These are phyloP conservation scores for Metschnikowia amazonensis DNA, from an alignment of 805 yeast genomes.

Conservation along the genomic window DNA sequence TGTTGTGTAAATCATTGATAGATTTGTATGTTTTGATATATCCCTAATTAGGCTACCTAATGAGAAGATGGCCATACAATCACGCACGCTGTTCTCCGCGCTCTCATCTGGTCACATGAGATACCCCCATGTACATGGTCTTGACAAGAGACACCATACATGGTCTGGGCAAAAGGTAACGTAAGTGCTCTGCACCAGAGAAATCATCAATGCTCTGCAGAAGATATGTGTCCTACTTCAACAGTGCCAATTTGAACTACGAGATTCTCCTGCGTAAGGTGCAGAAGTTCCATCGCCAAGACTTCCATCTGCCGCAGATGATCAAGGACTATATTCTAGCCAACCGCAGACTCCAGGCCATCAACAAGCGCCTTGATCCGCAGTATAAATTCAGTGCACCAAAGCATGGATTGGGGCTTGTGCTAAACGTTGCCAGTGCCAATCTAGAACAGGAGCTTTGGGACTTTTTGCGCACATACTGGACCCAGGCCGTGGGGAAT, in stretches of 20 bases:
- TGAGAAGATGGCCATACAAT: neutral
- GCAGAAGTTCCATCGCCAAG: constrained; percentile 6
- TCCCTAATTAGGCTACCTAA: constrained; percentile 5
- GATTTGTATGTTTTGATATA: neutral
- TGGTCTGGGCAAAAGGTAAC: no score
- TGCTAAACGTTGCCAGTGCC: constrained; percentile 12
- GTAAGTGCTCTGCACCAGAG: neutral
- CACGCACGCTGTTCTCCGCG: neutral
- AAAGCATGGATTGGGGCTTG: constrained; percentile 6
- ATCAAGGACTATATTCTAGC: constrained; percentile 16
- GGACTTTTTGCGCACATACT: constrained; percentile 12
- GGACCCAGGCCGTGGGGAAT: constrained; percentile 10
- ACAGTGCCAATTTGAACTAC: constrained; percentile 14
- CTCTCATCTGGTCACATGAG: neutral
- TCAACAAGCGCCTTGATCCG: constrained; percentile 7
- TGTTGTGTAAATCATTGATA: neutral
- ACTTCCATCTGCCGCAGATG: constrained; percentile 5
- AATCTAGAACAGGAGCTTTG: constrained; percentile 17
- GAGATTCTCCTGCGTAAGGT: constrained; percentile 14
- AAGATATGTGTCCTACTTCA: constrained; percentile 7
- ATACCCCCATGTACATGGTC: no score
- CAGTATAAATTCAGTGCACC: constrained; percentile 1
- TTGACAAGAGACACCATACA: no score
- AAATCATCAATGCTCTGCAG: neutral
- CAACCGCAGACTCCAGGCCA: constrained; percentile 14